Conservation (phyloP, 495 filamentous ascomycete species). For the Podospora pseudoanserina region DNA sequence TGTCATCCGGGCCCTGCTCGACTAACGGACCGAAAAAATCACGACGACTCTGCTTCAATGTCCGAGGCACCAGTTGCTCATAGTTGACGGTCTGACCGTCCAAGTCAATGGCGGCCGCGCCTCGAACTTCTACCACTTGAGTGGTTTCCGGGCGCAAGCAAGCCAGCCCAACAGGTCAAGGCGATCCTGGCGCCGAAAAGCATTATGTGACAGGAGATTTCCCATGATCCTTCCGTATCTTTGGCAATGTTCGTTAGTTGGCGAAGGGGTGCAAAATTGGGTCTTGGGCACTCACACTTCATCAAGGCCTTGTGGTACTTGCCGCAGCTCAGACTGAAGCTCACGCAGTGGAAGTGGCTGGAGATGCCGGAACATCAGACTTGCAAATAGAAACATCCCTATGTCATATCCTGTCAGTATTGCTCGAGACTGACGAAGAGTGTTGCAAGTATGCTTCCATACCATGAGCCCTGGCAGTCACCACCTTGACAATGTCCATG, state of each 20-base stretch:
- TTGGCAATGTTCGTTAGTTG: background rate
- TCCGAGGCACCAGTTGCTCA: background rate
- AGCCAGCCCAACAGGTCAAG: background rate
- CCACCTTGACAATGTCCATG: conserved; percentile 4
- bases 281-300: background rate
- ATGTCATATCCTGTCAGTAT: background rate
- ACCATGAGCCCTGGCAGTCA: background rate
- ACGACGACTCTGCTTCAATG: background rate
- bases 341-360: background rate
- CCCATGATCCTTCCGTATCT: background rate
- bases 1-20: background rate
- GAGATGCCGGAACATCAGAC: background rate
- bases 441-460: background rate
- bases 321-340: background rate
- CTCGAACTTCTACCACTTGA: conserved; percentile 3
- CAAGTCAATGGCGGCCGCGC: background rate
- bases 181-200: background rate
- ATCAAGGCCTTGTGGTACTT: background rate
- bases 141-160: background rate
- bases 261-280: background rate
- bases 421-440: background rate
- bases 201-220: background rate
- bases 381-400: conserved; percentile 2
- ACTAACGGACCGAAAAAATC: background rate
- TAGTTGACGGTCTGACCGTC: background rate